A percentile compares a stretch with the other conserved stretches of the same genome.
Evolutionary conservation across 73 alveolate genomes (phyloP).

Genomic region (Effrenium voratum): DNA sequence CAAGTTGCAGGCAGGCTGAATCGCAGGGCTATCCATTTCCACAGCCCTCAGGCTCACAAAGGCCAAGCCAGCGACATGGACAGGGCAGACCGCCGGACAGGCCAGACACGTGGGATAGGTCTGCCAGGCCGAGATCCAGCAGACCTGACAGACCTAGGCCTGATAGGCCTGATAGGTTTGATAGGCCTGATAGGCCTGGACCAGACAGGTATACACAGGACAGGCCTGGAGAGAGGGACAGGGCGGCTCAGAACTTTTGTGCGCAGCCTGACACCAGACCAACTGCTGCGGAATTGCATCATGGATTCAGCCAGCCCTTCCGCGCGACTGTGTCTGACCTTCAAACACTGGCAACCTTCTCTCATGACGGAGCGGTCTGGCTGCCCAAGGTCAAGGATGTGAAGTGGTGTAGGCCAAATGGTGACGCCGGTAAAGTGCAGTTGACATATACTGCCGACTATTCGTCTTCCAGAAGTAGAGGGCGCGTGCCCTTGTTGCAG

Average conservation of each 20-base stretch:
- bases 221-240: no score
- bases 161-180: no score
- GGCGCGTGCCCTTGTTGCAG: conserved; percentile 18
- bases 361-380: conserved; percentile 58
- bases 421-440: conserved; percentile 58
- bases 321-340: conserved; percentile 76
- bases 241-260: no score
- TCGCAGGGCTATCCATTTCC: no score
- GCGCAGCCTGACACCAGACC: conserved; percentile 62
- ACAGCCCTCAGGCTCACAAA: no score
- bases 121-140: no score
- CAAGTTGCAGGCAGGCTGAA: no score
- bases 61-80: no score
- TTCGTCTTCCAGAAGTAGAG: conserved; percentile 79
- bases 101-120: no score
- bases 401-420: conserved; percentile 82
- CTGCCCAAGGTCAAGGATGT: conserved; percentile 89
- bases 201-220: not conserved
- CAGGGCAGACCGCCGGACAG: no score
- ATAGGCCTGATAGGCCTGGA: not conserved
- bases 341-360: conserved; percentile 71
- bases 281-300: conserved; percentile 71
- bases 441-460: conserved; percentile 40
- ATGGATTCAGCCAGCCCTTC: conserved; percentile 80
- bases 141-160: no score